These are phyloP conservation scores for Xylariaceae sp. DNA, from an alignment of 2,329 filamentous ascomycete species.

Conservation along the genomic window DNA sequence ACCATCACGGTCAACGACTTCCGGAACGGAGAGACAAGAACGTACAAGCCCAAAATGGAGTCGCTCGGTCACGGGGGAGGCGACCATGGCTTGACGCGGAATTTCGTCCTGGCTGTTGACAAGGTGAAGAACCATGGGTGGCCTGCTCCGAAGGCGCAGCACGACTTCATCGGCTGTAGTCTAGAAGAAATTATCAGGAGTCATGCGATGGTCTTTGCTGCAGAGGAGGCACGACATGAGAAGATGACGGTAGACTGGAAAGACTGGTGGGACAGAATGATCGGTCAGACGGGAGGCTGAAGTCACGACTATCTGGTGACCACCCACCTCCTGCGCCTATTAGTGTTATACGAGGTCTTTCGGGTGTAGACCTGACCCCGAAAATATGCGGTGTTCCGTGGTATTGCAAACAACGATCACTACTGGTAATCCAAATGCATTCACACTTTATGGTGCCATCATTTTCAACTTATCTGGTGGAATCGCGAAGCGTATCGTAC, in stretches of 20 bases:
- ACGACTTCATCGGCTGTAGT: slow-evolving; percentile 71
- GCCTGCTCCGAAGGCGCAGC: slow-evolving; percentile 67
- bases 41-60: slow-evolving; percentile 57
- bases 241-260: slow-evolving; percentile 70
- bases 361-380: too few relatives aligned
- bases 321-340: too few relatives aligned
- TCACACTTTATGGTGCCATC: too few relatives aligned
- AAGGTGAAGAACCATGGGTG: slow-evolving; percentile 69
- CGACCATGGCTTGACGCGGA: slow-evolving; percentile 72
- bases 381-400: too few relatives aligned
- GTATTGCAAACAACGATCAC: too few relatives aligned
- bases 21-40: slow-evolving; percentile 47
- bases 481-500: too few relatives aligned
- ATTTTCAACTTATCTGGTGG: too few relatives aligned
- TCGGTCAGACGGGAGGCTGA: slow-evolving; percentile 31
- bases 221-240: slow-evolving; percentile 74
- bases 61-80: slow-evolving; percentile 67
- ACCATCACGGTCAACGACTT: slow-evolving; percentile 76
- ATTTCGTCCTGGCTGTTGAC: slow-evolving; percentile 80
- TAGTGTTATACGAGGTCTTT: too few relatives aligned
- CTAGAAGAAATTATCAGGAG: slow-evolving; percentile 84
- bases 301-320: too few relatives aligned
- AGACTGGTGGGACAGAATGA: slow-evolving; percentile 66
- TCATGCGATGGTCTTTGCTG: slow-evolving; percentile 90
- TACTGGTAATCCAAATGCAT: too few relatives aligned